Evolutionary conservation across 73 alveolate species (phyloP).

Genomic region (Tetrahymena thermophila): DNA sequence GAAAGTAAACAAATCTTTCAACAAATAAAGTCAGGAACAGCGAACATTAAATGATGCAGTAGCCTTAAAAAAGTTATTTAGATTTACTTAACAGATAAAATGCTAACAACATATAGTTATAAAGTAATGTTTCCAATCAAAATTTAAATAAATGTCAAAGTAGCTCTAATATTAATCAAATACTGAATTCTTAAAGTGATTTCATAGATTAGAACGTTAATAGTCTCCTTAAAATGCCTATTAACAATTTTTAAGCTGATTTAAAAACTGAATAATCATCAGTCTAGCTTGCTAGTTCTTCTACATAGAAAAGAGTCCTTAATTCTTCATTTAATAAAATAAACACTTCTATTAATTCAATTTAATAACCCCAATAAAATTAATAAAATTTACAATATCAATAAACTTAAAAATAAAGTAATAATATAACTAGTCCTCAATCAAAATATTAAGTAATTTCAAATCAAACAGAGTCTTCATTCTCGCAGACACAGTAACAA

Average conservation of each 20-base stretch:
- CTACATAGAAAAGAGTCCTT: background rate
- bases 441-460: background rate
- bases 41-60: background rate
- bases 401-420: background rate
- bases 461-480: background rate
- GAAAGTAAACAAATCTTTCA: background rate
- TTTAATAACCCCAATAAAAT: background rate
- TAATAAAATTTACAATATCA: background rate
- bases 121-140: background rate
- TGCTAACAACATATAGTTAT: background rate
- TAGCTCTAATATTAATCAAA: background rate
- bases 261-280: background rate
- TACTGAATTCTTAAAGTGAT: background rate
- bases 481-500: background rate
- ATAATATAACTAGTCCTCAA: background rate
- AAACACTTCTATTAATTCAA: background rate
- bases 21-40: background rate
- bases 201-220: background rate
- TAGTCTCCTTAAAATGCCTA: background rate
- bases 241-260: background rate
- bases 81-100: background rate
- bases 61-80: background rate
- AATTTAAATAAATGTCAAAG: background rate
- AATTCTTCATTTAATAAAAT: background rate
- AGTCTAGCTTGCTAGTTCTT: background rate